Percentiles rank a stretch among this genome's conserved stretches.
Conservation (phyloP, 805 yeast species). For the Hanseniaspora clermontiae region DNA sequence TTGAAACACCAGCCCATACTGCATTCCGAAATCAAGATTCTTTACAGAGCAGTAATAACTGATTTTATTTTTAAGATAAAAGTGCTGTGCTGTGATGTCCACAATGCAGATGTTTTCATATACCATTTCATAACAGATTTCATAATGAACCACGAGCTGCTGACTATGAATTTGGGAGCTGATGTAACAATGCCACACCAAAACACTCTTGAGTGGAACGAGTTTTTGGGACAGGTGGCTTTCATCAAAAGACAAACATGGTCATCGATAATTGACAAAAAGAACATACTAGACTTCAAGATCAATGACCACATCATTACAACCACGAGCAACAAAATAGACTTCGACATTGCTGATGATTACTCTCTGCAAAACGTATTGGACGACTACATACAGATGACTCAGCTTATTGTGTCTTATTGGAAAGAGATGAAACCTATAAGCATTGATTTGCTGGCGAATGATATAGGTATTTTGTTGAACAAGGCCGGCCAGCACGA, state of each 20-base stretch:
- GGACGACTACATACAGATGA: constrained; percentile 36
- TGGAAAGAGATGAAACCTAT: constrained; percentile 36
- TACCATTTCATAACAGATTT: neutral
- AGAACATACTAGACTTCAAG: neutral
- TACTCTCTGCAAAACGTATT: neutral
- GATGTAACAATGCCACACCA: neutral
- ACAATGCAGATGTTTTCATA: neutral
- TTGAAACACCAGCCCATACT: constrained; percentile 5
- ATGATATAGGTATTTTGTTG: constrained; percentile 65
- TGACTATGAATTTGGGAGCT: neutral
- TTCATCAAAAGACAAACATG: constrained; percentile 8
- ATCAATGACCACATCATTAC: neutral
- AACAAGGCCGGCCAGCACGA: constrained; percentile 45
- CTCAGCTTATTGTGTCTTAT: constrained; percentile 30
- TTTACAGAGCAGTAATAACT: neutral
- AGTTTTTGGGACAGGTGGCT: constrained; percentile 4
- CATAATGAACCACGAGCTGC: neutral
- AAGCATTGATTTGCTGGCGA: constrained; percentile 58
- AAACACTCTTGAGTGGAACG: constrained; percentile 8
- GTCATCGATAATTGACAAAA: neutral
- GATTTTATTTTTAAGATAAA: neutral
- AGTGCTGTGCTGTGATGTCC: neutral
- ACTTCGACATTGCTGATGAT: constrained; percentile 25
- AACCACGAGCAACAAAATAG: constrained; percentile 17
- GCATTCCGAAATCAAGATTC: neutral